Percentiles rank a stretch among this genome's conserved stretches.
Evolutionary conservation across 2,329 filamentous ascomycete genomes (phyloP).

Genomic region (Stachybotrys chlorohalonatus): DNA sequence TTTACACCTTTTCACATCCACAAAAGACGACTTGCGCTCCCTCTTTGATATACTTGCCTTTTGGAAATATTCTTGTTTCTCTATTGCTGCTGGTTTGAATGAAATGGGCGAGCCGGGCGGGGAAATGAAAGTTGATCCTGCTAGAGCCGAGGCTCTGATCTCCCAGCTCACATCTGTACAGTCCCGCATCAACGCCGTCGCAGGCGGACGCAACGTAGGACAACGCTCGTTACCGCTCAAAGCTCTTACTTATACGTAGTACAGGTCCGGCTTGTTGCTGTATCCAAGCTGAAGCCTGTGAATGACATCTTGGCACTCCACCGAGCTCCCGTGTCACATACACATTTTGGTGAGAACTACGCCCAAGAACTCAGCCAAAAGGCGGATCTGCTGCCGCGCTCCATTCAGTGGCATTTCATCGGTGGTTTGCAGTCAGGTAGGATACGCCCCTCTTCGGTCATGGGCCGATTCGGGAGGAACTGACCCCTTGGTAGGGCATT

Average conservation of each 20-base stretch:
- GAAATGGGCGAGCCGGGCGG: constrained; percentile 32
- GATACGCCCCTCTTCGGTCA: background rate
- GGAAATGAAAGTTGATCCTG: constrained; percentile 53
- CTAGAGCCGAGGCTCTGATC: constrained; percentile 52
- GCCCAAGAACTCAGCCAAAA: constrained; percentile 84
- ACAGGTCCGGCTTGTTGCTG: constrained; percentile 79
- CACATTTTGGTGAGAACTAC: constrained; percentile 97
- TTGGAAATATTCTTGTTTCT: background rate
- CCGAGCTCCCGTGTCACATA: constrained; percentile 46
- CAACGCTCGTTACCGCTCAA: background rate
- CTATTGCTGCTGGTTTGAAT: constrained; percentile 1
- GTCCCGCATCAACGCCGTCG: constrained; percentile 45
- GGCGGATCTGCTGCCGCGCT: constrained; percentile 63
- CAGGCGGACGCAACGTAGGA: constrained; percentile 46
- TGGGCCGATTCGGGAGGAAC: background rate
- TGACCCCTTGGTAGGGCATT: constrained; percentile 58
- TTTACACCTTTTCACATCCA: constrained; percentile 9
- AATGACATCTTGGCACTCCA: constrained; percentile 84
- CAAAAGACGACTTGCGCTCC: constrained; percentile 2
- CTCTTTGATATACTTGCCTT: background rate
- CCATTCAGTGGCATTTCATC: constrained; percentile 93
- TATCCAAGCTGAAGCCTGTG: constrained; percentile 92
- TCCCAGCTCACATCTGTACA: constrained; percentile 54
- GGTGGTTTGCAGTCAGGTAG: constrained; percentile 74
- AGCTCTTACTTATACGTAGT: constrained; percentile 4